These are phyloP conservation scores for Dioscorea dumetorum DNA, from an alignment of 106 monocot genomes.

Conservation along the genomic window DNA sequence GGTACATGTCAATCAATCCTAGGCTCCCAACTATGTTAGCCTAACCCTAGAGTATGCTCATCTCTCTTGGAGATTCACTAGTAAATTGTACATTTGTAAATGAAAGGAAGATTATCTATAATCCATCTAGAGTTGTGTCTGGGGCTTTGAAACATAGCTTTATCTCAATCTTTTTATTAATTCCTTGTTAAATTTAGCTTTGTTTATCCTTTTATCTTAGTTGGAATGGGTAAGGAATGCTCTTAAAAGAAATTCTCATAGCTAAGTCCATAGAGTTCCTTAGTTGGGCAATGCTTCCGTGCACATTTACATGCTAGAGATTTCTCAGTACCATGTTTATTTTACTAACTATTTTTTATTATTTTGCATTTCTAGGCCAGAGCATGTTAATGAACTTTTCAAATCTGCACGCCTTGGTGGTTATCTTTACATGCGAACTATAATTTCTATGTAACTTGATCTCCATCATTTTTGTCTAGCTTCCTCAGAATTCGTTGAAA, in stretches of 20 bases:
- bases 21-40: no score
- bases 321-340: neutral
- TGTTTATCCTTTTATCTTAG: neutral
- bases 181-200: neutral
- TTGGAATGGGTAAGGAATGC: neutral
- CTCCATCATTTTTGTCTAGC: no score
- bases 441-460: conserved; percentile 31
- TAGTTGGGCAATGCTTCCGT: neutral
- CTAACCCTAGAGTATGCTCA: no score
- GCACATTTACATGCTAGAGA: neutral
- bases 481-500: no score
- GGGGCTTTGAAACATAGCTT: no score
- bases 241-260: neutral
- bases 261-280: neutral
- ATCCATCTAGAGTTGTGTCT: no score
- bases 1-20: no score
- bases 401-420: conserved; percentile 68
- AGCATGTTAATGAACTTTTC: conserved; percentile 85
- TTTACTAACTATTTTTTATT: neutral
- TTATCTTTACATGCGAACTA: conserved; percentile 78
- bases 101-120: no score
- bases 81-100: no score
- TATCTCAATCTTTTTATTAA: no score
- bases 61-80: no score
- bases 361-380: conserved; percentile 41